phyloP scores from a whole-genome alignment of 345 rosid genomes.

The Rhodomyrtus tomentosa region DNA sequence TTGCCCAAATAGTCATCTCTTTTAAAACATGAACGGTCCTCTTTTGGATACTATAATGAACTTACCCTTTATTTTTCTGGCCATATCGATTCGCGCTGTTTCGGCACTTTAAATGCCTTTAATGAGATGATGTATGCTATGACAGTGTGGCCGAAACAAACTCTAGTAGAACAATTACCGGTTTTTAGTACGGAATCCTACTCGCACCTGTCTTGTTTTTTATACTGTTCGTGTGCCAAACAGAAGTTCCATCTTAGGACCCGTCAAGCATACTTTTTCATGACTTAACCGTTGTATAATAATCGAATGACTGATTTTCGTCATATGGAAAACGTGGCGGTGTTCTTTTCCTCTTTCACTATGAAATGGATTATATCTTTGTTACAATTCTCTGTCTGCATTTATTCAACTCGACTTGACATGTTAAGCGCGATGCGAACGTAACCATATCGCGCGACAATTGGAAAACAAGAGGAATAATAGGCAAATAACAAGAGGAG shows the following conservation, averaged over 20 bases:
- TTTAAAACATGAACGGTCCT: background rate
- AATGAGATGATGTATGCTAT: background rate
- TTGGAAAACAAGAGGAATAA: background rate
- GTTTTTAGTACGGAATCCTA: too few species aligned
- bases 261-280: too few species aligned
- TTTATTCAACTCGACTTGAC: background rate
- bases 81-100: background rate
- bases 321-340: fast-evolving
- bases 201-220: too few species aligned
- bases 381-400: too few species aligned
- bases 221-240: too few species aligned
- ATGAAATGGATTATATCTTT: too few species aligned
- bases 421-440: background rate
- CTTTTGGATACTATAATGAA: background rate
- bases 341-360: background rate
- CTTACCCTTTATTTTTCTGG: background rate
- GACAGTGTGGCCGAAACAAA: background rate
- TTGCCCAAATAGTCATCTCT: background rate
- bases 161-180: background rate
- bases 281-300: too few species aligned
- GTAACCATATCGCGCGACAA: background rate
- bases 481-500: background rate
- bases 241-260: too few species aligned
- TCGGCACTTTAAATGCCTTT: background rate
- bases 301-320: background rate